Evolutionary conservation across 495 filamentous ascomycete species (phyloP).

Genomic region (Entonaema liquescens): DNA sequence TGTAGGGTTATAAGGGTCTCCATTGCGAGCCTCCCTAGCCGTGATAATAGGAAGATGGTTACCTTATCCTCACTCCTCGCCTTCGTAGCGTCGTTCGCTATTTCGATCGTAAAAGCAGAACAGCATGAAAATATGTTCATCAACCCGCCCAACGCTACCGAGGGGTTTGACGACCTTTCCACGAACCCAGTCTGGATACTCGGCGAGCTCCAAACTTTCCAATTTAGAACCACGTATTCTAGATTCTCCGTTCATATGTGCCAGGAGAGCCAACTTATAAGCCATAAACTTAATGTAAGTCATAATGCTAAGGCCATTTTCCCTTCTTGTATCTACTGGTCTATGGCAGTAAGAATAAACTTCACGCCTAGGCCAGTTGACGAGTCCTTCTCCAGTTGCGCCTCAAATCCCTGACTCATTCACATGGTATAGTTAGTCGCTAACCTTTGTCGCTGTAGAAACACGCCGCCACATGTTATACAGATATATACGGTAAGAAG

Average conservation of each 20-base stretch:
- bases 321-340: neutral
- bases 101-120: slow-evolving; percentile 1
- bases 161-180: slow-evolving; percentile 13
- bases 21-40: neutral
- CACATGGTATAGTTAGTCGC: no score
- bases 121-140: slow-evolving; percentile 24
- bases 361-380: neutral
- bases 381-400: neutral
- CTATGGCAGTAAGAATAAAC: neutral
- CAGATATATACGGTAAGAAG: no score
- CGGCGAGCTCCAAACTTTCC: slow-evolving; percentile 29
- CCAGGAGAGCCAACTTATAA: slow-evolving; percentile 29
- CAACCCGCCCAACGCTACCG: slow-evolving; percentile 20
- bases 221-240: slow-evolving; percentile 34
- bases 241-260: slow-evolving; percentile 38
- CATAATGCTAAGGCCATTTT: neutral
- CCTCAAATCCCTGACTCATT: neutral
- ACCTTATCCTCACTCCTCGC: neutral
- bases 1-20: neutral
- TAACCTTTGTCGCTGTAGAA: no score
- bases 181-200: slow-evolving; percentile 28
- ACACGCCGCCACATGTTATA: no score
- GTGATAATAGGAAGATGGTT: neutral
- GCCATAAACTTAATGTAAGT: no score
- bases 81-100: neutral